A percentile compares a stretch with the other conserved stretches of the same genome.
Conservation (phyloP, 768 basidiomycete species). For the Leccinum pellstonianum region DNA sequence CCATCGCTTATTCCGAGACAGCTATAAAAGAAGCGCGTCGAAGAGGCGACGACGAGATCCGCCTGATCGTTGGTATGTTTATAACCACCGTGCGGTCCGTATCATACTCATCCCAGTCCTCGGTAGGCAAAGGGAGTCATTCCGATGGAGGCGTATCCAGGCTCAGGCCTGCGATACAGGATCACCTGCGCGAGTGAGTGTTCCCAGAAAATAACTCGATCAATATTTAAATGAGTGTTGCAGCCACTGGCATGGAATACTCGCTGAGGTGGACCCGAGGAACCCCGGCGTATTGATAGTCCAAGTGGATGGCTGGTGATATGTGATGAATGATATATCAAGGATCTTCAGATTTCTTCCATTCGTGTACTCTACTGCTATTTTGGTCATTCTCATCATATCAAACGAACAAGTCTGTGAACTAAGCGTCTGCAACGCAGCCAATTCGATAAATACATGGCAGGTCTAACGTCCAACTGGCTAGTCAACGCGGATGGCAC, state of each 20-base stretch:
- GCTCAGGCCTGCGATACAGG: slow-evolving; percentile 87
- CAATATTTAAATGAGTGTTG: not conserved
- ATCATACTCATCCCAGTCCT: not conserved
- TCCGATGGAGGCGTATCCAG: slow-evolving; percentile 75
- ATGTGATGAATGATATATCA: not conserved
- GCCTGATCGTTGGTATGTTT: slow-evolving; percentile 79
- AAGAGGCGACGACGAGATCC: slow-evolving; percentile 59
- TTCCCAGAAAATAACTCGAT: not conserved
- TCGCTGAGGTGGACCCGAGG: slow-evolving; percentile 69
- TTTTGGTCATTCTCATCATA: not conserved
- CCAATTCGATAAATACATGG: slow-evolving; percentile 12
- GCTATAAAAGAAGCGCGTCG: slow-evolving; percentile 65
- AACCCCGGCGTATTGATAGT: slow-evolving; percentile 88
- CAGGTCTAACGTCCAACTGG: slow-evolving; percentile 1
- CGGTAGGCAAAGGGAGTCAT: slow-evolving; percentile 80
- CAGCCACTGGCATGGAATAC: slow-evolving; percentile 58
- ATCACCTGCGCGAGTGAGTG: slow-evolving; percentile 70
- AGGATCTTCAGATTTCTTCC: slow-evolving; percentile 2
- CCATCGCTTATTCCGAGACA: slow-evolving; percentile 67
- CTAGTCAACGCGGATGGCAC: slow-evolving; percentile 75
- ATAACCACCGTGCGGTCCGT: not conserved
- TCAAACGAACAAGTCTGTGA: not conserved
- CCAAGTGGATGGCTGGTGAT: slow-evolving; percentile 25
- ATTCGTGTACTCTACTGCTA: not conserved
- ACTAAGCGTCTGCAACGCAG: not conserved